Evolutionary conservation across 208 protist species (phyloP).

Genomic region (Leishmania braziliensis): DNA sequence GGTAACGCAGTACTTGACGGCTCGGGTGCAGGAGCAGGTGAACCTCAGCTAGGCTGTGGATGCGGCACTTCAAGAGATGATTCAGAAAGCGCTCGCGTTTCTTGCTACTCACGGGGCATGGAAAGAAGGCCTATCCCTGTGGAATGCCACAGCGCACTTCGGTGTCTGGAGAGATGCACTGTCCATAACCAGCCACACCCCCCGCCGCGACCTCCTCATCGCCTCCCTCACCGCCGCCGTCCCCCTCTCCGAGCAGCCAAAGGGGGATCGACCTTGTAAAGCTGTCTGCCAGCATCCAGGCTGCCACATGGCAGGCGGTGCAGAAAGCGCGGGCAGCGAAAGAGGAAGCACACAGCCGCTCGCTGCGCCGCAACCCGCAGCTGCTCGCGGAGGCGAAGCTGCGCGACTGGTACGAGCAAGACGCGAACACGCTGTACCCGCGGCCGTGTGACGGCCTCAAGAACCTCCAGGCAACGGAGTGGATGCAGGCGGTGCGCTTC

Average conservation of each 20-base stretch:
- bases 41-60: background rate
- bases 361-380: constrained; percentile 60
- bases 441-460: constrained; percentile 57
- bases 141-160: constrained; percentile 11
- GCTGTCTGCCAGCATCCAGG: constrained; percentile 65
- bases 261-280: constrained; percentile 51
- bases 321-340: constrained; percentile 68
- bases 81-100: constrained; percentile 7
- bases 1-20: constrained; percentile 4
- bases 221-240: background rate
- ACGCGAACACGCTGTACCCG: constrained; percentile 70
- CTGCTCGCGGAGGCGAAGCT: constrained; percentile 40
- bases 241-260: background rate
- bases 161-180: background rate
- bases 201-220: background rate
- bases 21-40: constrained; percentile 5
- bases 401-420: constrained; percentile 81
- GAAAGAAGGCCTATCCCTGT: constrained; percentile 9
- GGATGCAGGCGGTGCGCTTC: constrained; percentile 82
- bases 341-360: constrained; percentile 63
- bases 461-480: constrained; percentile 63
- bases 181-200: background rate
- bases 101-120: background rate
- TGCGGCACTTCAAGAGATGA: background rate
- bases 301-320: constrained; percentile 72